Percentiles rank a stretch among this genome's conserved stretches.
Evolutionary conservation across 768 basidiomycete species (phyloP).

Genomic region (Tricholoma furcatifolium): DNA sequence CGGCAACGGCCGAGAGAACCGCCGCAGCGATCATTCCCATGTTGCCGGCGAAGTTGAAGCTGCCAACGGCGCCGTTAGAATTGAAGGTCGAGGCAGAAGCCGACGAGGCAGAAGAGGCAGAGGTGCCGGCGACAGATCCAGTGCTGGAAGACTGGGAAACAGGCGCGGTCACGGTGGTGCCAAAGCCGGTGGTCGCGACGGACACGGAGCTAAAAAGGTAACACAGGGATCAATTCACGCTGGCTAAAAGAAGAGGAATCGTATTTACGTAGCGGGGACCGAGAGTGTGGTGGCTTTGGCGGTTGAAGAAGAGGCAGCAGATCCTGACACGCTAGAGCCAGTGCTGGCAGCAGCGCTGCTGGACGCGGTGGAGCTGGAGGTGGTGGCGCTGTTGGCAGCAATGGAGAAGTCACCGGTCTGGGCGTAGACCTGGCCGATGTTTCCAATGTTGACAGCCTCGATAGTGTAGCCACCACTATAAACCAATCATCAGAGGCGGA

Average conservation of each 20-base stretch:
- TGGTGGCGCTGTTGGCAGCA: constrained; percentile 30
- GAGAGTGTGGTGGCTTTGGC: constrained; percentile 3
- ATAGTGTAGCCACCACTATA: constrained; percentile 48
- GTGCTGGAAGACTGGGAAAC: background rate
- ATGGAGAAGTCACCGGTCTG: constrained; percentile 42
- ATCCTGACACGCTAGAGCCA: constrained; percentile 6
- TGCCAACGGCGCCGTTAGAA: constrained; percentile 25
- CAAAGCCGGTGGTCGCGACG: constrained; percentile 14
- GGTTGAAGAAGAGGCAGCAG: constrained; percentile 5
- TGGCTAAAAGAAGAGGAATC: background rate
- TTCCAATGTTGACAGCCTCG: constrained; percentile 40
- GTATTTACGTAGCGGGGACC: constrained; percentile 6
- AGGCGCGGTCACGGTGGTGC: constrained; percentile 13
- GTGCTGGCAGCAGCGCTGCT: constrained; percentile 12
- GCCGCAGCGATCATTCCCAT: constrained; percentile 32
- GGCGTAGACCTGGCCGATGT: constrained; percentile 46
- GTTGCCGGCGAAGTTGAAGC: constrained; percentile 30
- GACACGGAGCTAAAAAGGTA: background rate
- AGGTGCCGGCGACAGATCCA: constrained; percentile 11
- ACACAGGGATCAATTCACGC: background rate
- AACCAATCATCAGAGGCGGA: background rate
- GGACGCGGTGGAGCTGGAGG: background rate
- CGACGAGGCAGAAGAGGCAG: constrained; percentile 7
- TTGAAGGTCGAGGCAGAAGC: constrained; percentile 18
- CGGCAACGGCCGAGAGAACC: constrained; percentile 46